Conservation (phyloP, 371 early-diverging fungal species). For the Rhizopus arrhizus region DNA sequence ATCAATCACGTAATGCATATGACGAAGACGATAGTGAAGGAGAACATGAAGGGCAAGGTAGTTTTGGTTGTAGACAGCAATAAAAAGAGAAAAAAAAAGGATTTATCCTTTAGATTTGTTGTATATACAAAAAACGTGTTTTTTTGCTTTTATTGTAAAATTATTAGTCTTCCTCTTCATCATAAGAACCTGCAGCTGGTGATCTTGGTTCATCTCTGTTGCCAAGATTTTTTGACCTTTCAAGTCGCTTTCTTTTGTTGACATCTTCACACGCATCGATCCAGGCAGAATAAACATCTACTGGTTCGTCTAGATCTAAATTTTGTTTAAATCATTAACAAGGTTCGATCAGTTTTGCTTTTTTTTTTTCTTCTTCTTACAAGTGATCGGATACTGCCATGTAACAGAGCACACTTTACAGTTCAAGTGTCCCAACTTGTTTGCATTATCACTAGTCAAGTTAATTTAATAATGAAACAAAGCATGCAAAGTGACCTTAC, state of each 20-base stretch:
- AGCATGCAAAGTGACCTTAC: conserved; percentile 43
- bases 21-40: conserved; percentile 76
- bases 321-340: not conserved
- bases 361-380: conserved; percentile 38
- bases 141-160: not conserved
- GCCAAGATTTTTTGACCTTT: not conserved
- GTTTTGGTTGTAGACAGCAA: conserved; percentile 87
- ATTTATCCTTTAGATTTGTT: not conserved
- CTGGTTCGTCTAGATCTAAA: conserved; percentile 73
- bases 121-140: not conserved
- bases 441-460: conserved; percentile 40
- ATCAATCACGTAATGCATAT: conserved; percentile 43
- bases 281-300: conserved; percentile 87
- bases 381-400: conserved; percentile 69
- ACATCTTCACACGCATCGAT: conserved; percentile 81
- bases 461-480: not conserved
- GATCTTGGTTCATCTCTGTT: not conserved
- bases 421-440: conserved; percentile 65
- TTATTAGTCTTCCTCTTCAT: conserved; percentile 3
- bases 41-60: conserved; percentile 54
- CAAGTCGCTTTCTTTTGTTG: conserved; percentile 45
- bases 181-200: not conserved
- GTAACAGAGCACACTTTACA: conserved; percentile 78
- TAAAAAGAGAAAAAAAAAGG: conserved; percentile 38
- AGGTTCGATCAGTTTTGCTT: no score